Conservation (phyloP, 352 stramenopile species). For the Detonula confervacea region DNA sequence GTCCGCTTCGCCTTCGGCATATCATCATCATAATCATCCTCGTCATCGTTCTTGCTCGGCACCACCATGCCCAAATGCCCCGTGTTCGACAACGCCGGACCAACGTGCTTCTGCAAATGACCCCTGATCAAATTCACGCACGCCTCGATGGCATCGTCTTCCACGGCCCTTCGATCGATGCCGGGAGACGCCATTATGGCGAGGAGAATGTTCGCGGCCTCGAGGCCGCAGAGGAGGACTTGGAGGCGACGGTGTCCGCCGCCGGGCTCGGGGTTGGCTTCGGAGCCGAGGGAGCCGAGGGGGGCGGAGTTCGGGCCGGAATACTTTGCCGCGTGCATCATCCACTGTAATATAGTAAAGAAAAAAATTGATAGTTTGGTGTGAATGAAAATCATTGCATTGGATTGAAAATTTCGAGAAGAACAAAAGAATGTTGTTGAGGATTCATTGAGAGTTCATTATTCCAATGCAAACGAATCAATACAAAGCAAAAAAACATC, state of each 20-base stretch:
- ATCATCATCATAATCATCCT: slow-evolving; percentile 23
- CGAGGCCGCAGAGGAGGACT: slow-evolving; percentile 60
- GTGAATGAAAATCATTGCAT: background rate
- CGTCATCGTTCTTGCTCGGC: slow-evolving; percentile 2
- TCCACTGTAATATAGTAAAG: slow-evolving; percentile 45
- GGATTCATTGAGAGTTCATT: too few relatives aligned
- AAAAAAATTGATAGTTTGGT: slow-evolving; percentile 7
- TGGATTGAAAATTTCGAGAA: slow-evolving; percentile 4
- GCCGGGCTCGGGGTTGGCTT: slow-evolving; percentile 43
- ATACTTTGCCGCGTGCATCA: slow-evolving; percentile 50
- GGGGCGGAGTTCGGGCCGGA: slow-evolving; percentile 44
- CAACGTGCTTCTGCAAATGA: slow-evolving; percentile 78
- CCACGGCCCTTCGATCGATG: slow-evolving; percentile 73
- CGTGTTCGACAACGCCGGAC: slow-evolving; percentile 69
- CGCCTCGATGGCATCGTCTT: slow-evolving; percentile 79
- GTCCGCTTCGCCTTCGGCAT: slow-evolving; percentile 30
- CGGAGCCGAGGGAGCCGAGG: slow-evolving; percentile 41
- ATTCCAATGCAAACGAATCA: too few relatives aligned
- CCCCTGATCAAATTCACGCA: slow-evolving; percentile 77
- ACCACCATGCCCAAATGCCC: slow-evolving; percentile 59
- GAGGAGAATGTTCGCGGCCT: slow-evolving; percentile 75
- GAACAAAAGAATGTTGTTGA: too few relatives aligned
- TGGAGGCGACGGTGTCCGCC: slow-evolving; percentile 51
- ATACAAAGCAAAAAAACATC: too few relatives aligned
- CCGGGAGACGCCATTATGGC: slow-evolving; percentile 75